Percentiles rank a stretch among this genome's conserved stretches.
phyloP scores from a whole-genome alignment of 148 eudicot species.

The Pouteria glomerata region DNA sequence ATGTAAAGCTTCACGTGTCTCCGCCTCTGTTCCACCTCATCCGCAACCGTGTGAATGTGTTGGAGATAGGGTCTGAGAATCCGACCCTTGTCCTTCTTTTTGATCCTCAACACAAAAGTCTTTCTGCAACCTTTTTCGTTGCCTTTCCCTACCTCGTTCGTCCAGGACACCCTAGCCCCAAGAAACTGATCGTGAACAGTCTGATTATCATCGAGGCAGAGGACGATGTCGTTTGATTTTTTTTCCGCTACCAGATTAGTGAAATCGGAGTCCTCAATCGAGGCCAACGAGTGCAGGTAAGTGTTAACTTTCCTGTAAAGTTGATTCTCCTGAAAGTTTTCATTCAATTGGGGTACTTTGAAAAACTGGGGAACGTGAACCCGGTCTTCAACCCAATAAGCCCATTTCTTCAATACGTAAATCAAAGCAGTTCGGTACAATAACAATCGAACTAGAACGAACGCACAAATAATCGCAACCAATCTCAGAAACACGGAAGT shows the following conservation, averaged over 20 bases:
- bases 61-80: conserved; percentile 66
- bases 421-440: conserved; percentile 30
- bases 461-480: neutral
- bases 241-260: conserved; percentile 60
- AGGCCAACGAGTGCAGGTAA: conserved; percentile 60
- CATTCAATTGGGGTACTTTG: conserved; percentile 59
- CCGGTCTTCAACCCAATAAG: conserved; percentile 33
- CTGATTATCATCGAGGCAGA: conserved; percentile 52
- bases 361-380: conserved; percentile 63
- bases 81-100: conserved; percentile 68
- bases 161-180: conserved; percentile 58
- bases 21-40: conserved; percentile 44
- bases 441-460: conserved; percentile 19
- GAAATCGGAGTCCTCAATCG: conserved; percentile 64
- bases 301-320: conserved; percentile 48
- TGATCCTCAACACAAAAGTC: conserved; percentile 43
- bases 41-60: conserved; percentile 57
- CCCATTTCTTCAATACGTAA: conserved; percentile 23
- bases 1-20: conserved; percentile 39
- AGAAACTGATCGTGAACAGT: conserved; percentile 56
- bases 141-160: conserved; percentile 19
- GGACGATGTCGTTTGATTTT: conserved; percentile 45
- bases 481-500: neutral
- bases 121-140: neutral
- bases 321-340: conserved; percentile 50